phyloP scores from a whole-genome alignment of 306 rosid species.

The Sophora flavescens region DNA sequence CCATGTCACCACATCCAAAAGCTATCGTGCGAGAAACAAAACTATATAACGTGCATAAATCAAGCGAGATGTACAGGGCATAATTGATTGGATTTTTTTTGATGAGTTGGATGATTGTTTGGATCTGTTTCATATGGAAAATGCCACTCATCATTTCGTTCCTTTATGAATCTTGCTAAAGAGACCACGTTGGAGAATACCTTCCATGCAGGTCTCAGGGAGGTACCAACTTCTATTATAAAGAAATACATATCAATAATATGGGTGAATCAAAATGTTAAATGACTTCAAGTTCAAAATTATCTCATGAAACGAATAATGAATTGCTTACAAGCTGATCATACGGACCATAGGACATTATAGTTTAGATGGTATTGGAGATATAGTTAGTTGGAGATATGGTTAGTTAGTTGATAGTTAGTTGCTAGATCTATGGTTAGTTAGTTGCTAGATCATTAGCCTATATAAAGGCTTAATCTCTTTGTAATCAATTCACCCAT shows the following conservation, averaged over 20 bases:
- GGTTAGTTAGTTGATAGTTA: too few relatives aligned
- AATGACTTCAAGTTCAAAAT: background rate
- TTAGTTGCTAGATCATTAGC: too few relatives aligned
- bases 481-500: too few relatives aligned
- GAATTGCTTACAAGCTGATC: constrained; percentile 12
- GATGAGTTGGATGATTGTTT: background rate
- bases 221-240: background rate
- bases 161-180: too few relatives aligned
- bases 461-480: too few relatives aligned
- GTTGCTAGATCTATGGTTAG: too few relatives aligned
- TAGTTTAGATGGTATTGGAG: constrained; percentile 17
- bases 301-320: background rate
- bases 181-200: background rate
- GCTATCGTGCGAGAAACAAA: background rate
- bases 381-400: too few relatives aligned
- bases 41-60: constrained; percentile 1
- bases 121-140: background rate
- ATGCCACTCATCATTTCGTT: background rate
- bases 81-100: background rate
- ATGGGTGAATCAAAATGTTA: background rate
- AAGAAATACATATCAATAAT: constrained; percentile 8
- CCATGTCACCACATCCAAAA: constrained; percentile 4
- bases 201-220: background rate
- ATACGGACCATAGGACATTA: background rate
- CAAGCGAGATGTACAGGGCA: background rate